Evolutionary conservation across 176 grass and related monocot species (phyloP), one percentile per base, ranked within the genome.

Genomic region (Hordeum marinum): DNA sequence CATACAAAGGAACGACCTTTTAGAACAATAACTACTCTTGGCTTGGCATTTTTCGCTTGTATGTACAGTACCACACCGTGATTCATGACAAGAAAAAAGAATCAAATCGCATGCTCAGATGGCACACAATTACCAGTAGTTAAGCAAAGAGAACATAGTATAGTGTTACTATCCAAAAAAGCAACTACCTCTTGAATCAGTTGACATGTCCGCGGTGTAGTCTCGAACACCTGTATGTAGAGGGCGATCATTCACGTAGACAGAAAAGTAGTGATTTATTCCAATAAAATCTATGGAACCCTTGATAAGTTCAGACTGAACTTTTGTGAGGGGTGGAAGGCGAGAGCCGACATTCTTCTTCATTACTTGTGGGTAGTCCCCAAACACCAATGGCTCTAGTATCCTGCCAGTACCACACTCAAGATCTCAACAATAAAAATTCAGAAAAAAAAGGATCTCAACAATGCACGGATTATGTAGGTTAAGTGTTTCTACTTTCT

Each of bases 191-290:
- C 67, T 70, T 9, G 2, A 4, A 20, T 67, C 8, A 67, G 36
- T 9, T 9, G 64, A 36, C 64, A 67, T 67, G 15, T 67, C 64
- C 1, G 31, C 64, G 14, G 63, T 20, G 7, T 36, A 35, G 31
- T 67, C 64, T 36, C 64, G 64, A 36, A 10, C 17, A 36, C 64
- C 64, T 36, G 3, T 67, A 4, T 1, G 29, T 20, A 67, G 31
- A 67, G 15, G 64, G 14, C 63, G 58, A 76, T 83, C 73, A 36
- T 90, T 88, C 32, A 78, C 15, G 11, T 85, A 93, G 9, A 63
- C 0, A 27, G 91, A 90, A 23, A 27, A 37, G 35, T 93, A 93
- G 60, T 93, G 82, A 88, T 93, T 93, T n/a, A 94, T 27, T 24
- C 88, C 88, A 26, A 90, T 80, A 37, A 86, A 94, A 61, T 94